Evolutionary conservation across 202 grass and related monocot species (phyloP), one percentile per base, ranked within the genome.

Genomic region (Panicum virgatum): DNA sequence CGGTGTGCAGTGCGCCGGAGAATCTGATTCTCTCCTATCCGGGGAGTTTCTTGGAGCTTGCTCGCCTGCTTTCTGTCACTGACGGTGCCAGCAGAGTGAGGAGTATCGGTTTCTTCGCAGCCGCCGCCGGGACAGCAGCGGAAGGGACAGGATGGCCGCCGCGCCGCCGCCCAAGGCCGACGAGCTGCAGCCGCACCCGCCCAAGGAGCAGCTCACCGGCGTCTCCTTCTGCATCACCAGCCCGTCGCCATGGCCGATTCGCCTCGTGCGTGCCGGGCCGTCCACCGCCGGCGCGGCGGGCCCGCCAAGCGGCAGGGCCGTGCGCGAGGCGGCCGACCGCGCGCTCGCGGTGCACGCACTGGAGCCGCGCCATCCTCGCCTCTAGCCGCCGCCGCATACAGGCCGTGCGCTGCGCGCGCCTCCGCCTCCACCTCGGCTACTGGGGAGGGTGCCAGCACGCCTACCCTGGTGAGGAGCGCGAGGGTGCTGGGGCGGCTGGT

Each of bases 151-250:
- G 69, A 91, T 91, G 89, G 93, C 88, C 70, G 85, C 95, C 30
- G 96, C 96, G 70, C 92, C 96, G 61, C 88, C 91, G 62, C 92
- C 92, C 65, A 98, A 98, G 96, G 59, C 83, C 73, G 96, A 98
- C 40, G 96, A 98, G 89, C 75, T 98, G 66, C 89, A 89, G 60
- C 92, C 96, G 73, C 93, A 96, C 48, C 90, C 92, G 59, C 85
- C 87, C 51, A 98, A 88, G 91, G 96, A 98, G 82, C 96, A 98
- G 91, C 75, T 98, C 39, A 69, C 96, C 50, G 52, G 36, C 78
- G 85, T 98, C 12, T 85, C 92, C 53, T 98, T 87, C 82, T 98
- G 96, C 69, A 96, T 98, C 87, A 98, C 89, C 13, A 98, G 96
- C 63, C 96, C 96, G 57, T 92, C 96, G 64, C 92, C 91, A 59